These are phyloP conservation scores for Fraxinus baroniana DNA, from an alignment of 305 asterid species.

Conservation along the genomic window DNA sequence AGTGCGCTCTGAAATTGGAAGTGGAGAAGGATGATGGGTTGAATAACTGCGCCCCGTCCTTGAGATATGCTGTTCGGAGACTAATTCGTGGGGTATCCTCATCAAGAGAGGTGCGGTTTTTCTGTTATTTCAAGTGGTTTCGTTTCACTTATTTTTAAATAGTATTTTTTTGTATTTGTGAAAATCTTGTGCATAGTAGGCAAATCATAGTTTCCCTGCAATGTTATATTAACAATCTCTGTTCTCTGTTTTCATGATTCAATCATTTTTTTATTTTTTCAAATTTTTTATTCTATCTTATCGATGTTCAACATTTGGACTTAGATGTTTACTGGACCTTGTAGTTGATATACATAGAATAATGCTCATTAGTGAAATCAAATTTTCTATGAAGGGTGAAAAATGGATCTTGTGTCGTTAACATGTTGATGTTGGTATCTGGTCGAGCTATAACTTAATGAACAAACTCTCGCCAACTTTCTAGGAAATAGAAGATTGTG, in stretches of 20 bases:
- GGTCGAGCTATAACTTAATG: slow-evolving; percentile 1
- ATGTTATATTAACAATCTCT: not conserved
- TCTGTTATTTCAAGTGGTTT: slow-evolving; percentile 1
- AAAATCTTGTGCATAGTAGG: not conserved
- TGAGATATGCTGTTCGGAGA: slow-evolving; percentile 92
- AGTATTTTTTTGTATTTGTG: not conserved
- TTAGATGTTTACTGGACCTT: not conserved
- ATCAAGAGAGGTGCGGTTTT: slow-evolving; percentile 74
- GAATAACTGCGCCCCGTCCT: slow-evolving; percentile 81
- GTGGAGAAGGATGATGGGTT: slow-evolving; percentile 93
- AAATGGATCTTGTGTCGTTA: not conserved
- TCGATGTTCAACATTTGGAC: not conserved
- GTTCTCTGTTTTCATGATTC: not conserved
- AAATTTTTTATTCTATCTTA: not conserved
- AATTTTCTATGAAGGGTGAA: not conserved
- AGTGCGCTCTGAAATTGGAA: slow-evolving; percentile 70
- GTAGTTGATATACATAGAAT: not conserved
- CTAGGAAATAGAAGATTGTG: not conserved
- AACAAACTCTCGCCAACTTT: not conserved
- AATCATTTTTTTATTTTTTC: not conserved
- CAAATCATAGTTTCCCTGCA: not conserved
- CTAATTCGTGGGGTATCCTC: slow-evolving; percentile 95
- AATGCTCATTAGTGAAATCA: not conserved
- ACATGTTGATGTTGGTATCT: not conserved
- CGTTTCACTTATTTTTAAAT: not conserved